Base-by-base conservation (phyloP, 805 yeast species). In the Scheffersomyces lignosus region DNA sequence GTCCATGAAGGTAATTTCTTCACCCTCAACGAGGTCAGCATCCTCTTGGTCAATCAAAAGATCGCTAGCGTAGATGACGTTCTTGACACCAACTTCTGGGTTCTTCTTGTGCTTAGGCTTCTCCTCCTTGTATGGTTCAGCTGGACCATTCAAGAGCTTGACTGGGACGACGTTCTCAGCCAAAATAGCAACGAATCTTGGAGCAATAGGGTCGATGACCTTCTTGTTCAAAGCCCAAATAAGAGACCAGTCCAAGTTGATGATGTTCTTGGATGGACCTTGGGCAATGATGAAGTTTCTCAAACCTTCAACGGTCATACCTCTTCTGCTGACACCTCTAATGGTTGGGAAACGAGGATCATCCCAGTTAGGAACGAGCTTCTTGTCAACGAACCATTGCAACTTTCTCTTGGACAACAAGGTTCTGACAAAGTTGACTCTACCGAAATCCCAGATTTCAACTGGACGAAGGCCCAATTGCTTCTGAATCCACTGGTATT, bases 291-390 rank as follows among this genome's bases (percentile, higher is more conserved):
- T 86, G 56, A 93, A 93, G 75, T 87, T 86, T 67, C 91, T 81
- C 64, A 93, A 80, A 49, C 98, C 99, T 72, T 93, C 97, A 46
- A 93, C 95, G 27, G 96, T 81, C 99, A 93, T 93, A 73, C 99
- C 99, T 74, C 99, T 86, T 77, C 99, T 83, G 75, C 97, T 87
- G 36, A 91, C 96, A 73, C 99, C 99, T 67, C 98, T 83, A 27
- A 93, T 96, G 31, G 99, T 93, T 51, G 99, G 99, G 88, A 93
- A 93, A 66, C 99, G 80, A 53, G 99, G 99, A 66, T 93, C 99
- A 59, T 93, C 97, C 99, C 99, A 93, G 70, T 88, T 89, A 16
- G 77, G 56, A 41, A 93, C 99, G 53, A 83, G 74, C 29, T 78
- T 72, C 64, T 87, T 84, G 73, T 93, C 98, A 45, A 93, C 99